Evolutionary conservation across 768 basidiomycete genomes (phyloP).

Genomic region (Termitomyces titanicus): DNA sequence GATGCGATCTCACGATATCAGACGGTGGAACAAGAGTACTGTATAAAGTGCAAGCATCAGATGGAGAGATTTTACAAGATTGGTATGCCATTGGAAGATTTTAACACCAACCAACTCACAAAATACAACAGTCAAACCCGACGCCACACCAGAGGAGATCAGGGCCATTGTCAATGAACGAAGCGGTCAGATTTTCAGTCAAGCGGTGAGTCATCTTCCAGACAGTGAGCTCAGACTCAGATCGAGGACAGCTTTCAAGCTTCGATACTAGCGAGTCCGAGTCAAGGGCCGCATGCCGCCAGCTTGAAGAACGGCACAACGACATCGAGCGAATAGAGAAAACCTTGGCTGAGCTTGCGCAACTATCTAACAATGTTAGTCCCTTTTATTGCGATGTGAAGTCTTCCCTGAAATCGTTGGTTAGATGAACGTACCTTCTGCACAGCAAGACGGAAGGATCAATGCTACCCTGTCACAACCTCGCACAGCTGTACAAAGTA

Average conservation of each 20-base stretch:
- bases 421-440: slow-evolving; percentile 92
- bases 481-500: slow-evolving; percentile 70
- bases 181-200: slow-evolving; percentile 85
- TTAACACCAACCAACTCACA: background rate
- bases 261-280: slow-evolving; percentile 87
- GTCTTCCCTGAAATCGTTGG: background rate
- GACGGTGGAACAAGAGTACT: slow-evolving; percentile 75
- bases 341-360: slow-evolving; percentile 89
- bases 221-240: slow-evolving; percentile 7
- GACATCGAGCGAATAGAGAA: slow-evolving; percentile 95
- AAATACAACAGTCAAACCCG: slow-evolving; percentile 69
- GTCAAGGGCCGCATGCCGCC: slow-evolving; percentile 86
- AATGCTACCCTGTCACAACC: slow-evolving; percentile 80
- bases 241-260: slow-evolving; percentile 63
- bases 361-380: slow-evolving; percentile 90
- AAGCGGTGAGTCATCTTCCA: slow-evolving; percentile 52
- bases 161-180: slow-evolving; percentile 79
- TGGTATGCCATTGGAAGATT: slow-evolving; percentile 37
- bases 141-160: slow-evolving; percentile 88
- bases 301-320: slow-evolving; percentile 96
- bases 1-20: slow-evolving; percentile 86
- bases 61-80: slow-evolving; percentile 88
- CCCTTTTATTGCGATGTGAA: background rate
- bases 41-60: slow-evolving; percentile 73
- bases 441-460: slow-evolving; percentile 90